Conservation (phyloP, 352 stramenopile species). For the Halophytophthora polymorphica region DNA sequence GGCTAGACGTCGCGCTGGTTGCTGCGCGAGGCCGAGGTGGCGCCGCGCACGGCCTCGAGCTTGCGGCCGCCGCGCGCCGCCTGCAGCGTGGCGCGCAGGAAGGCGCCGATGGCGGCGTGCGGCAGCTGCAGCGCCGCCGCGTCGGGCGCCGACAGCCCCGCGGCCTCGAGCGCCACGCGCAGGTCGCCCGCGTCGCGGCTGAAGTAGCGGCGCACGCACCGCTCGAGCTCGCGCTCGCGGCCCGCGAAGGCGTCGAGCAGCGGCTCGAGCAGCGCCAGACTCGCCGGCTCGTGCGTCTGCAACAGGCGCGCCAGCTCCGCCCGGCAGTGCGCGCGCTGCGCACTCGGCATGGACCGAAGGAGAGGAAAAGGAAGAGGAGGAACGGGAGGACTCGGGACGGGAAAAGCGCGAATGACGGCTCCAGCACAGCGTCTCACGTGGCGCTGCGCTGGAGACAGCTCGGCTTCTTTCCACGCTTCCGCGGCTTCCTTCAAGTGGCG, state of each 20-base stretch:
- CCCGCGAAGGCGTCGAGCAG: constrained; percentile 49
- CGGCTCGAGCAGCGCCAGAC: constrained; percentile 29
- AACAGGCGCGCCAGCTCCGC: constrained; percentile 43
- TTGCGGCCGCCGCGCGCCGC: constrained; percentile 37
- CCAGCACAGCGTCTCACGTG: no score
- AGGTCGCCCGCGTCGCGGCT: constrained; percentile 38
- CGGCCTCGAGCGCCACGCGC: constrained; percentile 23
- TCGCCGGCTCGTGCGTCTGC: constrained; percentile 41
- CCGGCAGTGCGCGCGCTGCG: constrained; percentile 5
- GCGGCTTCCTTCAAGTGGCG: no score
- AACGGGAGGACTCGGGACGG: no score
- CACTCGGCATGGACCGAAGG: constrained; percentile 16
- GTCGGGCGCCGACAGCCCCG: constrained; percentile 13
- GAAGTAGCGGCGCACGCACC: constrained; percentile 71
- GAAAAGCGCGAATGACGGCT: no score
- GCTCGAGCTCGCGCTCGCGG: constrained; percentile 60
- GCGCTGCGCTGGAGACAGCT: no score
- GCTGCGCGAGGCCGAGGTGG: constrained; percentile 19
- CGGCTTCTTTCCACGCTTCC: no score
- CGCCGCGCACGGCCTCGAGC: constrained; percentile 45
- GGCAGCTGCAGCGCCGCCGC: constrained; percentile 44
- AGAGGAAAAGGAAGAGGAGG: no score
- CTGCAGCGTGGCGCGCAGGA: constrained; percentile 49
- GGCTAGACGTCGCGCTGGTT: constrained; percentile 8
- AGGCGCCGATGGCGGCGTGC: constrained; percentile 50